phyloP scores from a whole-genome alignment of 352 stramenopile species.

The Pseudoperonospora humuli region DNA sequence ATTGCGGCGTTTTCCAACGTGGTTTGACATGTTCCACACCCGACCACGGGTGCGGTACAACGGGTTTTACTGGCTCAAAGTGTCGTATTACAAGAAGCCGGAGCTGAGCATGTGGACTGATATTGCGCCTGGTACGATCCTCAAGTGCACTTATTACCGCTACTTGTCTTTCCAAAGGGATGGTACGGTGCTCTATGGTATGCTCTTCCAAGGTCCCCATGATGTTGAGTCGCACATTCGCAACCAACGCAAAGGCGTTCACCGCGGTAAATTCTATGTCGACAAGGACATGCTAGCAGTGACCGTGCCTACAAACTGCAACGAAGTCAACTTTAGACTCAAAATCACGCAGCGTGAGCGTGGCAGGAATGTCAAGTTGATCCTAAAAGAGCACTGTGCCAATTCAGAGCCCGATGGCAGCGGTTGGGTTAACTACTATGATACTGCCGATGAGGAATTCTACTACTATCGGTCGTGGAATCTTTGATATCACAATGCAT shows the following conservation, averaged over 20 bases:
- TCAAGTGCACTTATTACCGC: slow-evolving; percentile 78
- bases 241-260: slow-evolving; percentile 36
- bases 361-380: slow-evolving; percentile 49
- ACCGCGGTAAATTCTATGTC: slow-evolving; percentile 50
- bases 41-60: slow-evolving; percentile 69
- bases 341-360: slow-evolving; percentile 35
- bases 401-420: slow-evolving; percentile 63
- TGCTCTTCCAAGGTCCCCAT: slow-evolving; percentile 69
- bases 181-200: slow-evolving; percentile 62
- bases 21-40: slow-evolving; percentile 67
- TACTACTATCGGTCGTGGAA: slow-evolving; percentile 73
- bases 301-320: slow-evolving; percentile 60
- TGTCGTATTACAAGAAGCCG: slow-evolving; percentile 81
- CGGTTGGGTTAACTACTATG: slow-evolving; percentile 58
- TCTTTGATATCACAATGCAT: slow-evolving; percentile 24
- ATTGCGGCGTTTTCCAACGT: slow-evolving; percentile 56
- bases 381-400: slow-evolving; percentile 62
- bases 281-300: slow-evolving; percentile 58
- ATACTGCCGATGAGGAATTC: slow-evolving; percentile 69
- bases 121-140: slow-evolving; percentile 55
- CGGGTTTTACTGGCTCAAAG: slow-evolving; percentile 71
- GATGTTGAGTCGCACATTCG: slow-evolving; percentile 34
- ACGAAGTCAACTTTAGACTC: slow-evolving; percentile 63
- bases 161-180: slow-evolving; percentile 78
- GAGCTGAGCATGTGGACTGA: slow-evolving; percentile 83